These are phyloP conservation scores for Geosmithia morbida DNA, from an alignment of 2,329 filamentous ascomycete genomes.

Conservation along the genomic window DNA sequence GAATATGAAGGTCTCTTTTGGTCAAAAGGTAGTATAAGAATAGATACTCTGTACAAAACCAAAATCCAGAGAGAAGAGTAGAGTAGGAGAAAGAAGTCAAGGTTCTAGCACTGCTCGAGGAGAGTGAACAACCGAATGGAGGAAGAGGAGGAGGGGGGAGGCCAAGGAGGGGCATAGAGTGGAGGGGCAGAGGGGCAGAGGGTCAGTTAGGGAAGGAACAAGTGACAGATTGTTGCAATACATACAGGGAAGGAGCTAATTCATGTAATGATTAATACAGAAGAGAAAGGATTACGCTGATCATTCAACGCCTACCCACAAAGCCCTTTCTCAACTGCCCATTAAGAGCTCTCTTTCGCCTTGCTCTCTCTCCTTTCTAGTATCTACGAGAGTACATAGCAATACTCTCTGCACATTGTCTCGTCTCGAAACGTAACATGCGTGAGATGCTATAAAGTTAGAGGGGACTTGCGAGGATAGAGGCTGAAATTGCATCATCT, in stretches of 20 bases:
- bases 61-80: not conserved
- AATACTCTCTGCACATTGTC: no score
- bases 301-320: no score
- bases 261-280: not conserved
- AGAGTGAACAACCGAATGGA: not conserved
- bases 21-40: not conserved
- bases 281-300: no score
- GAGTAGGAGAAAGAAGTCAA: not conserved
- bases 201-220: not conserved
- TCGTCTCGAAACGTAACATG: no score
- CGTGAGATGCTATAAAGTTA: no score
- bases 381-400: no score
- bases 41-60: not conserved
- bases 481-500: no score
- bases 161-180: not conserved
- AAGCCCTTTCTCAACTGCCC: no score
- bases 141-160: not conserved
- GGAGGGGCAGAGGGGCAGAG: not conserved
- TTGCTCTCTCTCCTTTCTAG: no score
- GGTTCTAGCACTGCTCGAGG: not conserved
- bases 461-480: no score
- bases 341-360: no score
- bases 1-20: not conserved
- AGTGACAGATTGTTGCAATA: not conserved
- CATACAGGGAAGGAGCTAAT: not conserved